These are phyloP conservation scores for Dalbergia cochinchinensis DNA, from an alignment of 306 rosid species.

Conservation along the genomic window DNA sequence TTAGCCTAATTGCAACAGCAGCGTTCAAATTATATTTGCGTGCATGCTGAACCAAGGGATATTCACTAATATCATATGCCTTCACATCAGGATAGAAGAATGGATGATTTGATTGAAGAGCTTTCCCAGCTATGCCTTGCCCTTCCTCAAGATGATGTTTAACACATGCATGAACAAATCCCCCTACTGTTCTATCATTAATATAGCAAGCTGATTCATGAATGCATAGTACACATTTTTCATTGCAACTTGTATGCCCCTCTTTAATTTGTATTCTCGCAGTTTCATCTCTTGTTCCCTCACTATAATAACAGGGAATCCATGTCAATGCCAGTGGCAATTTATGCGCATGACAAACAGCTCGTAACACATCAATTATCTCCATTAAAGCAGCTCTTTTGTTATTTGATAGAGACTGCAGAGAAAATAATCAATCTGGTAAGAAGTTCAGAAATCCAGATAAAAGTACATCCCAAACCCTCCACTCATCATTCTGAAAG, in stretches of 20 bases:
- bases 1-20: slow-evolving; percentile 88
- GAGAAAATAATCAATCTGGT: slow-evolving; percentile 33
- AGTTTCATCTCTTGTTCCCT: slow-evolving; percentile 56
- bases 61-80: slow-evolving; percentile 74
- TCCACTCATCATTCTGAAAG: slow-evolving; percentile 1
- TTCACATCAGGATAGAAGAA: slow-evolving; percentile 88
- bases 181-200: slow-evolving; percentile 71
- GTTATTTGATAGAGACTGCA: slow-evolving; percentile 74
- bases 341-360: slow-evolving; percentile 91
- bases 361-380: slow-evolving; percentile 82
- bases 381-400: slow-evolving; percentile 82
- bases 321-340: slow-evolving; percentile 93
- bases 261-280: slow-evolving; percentile 59
- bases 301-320: slow-evolving; percentile 81
- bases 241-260: slow-evolving; percentile 53
- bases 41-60: slow-evolving; percentile 93
- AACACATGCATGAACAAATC: slow-evolving; percentile 81
- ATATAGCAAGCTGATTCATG: slow-evolving; percentile 87
- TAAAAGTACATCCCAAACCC: slow-evolving; percentile 23
- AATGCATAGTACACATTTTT: slow-evolving; percentile 76
- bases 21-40: slow-evolving; percentile 88
- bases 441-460: slow-evolving; percentile 43
- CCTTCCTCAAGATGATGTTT: slow-evolving; percentile 93
- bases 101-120: slow-evolving; percentile 91
- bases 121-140: slow-evolving; percentile 93